Evolutionary conservation across 257 asterid genomes (phyloP), one percentile per base, ranked within the genome.

Genomic region (Primulina huaijiensis): DNA sequence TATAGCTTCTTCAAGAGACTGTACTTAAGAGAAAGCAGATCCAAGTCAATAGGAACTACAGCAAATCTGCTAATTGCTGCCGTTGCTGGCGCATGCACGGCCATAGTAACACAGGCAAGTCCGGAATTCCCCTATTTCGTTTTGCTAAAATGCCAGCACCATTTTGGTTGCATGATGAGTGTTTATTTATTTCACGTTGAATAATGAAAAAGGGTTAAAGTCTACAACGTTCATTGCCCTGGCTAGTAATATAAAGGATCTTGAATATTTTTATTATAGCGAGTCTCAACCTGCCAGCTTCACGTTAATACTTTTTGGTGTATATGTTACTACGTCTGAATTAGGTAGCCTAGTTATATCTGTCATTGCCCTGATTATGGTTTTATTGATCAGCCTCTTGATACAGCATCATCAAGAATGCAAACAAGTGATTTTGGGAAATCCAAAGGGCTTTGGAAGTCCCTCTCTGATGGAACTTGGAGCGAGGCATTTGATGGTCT

Each of bases 401-500:
- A 92, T 71, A 90, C 98, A 62, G 95, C 89, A 65, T 83, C 98
- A 64, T 88, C 98, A n/a, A 90, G 84, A 84, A 92, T 92, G 98
- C 98, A 92, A 83, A 92, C 95, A 7, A 88, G 97, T 74, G 90
- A 81, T 0, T 92, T 92, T 73, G 98, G 97, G 53, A 87, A 90
- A 82, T 90, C 98, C 8, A 88, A 85, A 79, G 95, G 98, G 73
- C 79, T 92, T 19, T 82, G 87, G 95, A 75, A 82, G 75, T 85
- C 91, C 64, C 86, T 92, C 43, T 79, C 96, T 2, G 97, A 86
- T 82, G 85, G 92, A 65, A 86, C 84, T n/a, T 92, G 97, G 96
- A 68, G 76, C 23, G 96, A 90, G 77, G 81, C 83, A 59, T 92
- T 86, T 79, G 97, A 92, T 74, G 98, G 95, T 71, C 86, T 92